Evolutionary conservation across 768 basidiomycete genomes (phyloP).

Genomic region (Kwoniella dendrophila): DNA sequence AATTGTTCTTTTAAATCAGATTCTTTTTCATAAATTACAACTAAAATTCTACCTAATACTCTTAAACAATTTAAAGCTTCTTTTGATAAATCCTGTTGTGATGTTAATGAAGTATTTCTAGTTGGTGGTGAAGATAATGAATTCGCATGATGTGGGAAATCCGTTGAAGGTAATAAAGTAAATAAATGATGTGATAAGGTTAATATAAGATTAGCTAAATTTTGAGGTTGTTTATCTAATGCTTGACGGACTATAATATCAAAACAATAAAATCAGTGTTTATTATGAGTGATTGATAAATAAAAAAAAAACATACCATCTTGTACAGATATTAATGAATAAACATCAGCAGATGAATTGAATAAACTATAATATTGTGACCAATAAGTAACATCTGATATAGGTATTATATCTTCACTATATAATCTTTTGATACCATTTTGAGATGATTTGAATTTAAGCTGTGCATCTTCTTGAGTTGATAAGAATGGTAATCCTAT

Average conservation of each 20-base stretch:
- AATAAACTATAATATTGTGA: slow-evolving; percentile 84
- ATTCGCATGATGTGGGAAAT: slow-evolving; percentile 46
- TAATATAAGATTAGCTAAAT: slow-evolving; percentile 77
- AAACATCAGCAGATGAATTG: slow-evolving; percentile 86
- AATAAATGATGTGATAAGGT: slow-evolving; percentile 61
- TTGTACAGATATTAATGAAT: slow-evolving; percentile 80
- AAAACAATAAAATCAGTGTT: slow-evolving; percentile 17
- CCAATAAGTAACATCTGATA: slow-evolving; percentile 77
- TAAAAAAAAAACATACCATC: slow-evolving; percentile 65
- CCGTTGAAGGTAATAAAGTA: slow-evolving; percentile 45
- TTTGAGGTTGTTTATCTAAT: slow-evolving; percentile 78
- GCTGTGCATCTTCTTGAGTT: slow-evolving; percentile 74
- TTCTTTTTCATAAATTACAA: slow-evolving; percentile 69
- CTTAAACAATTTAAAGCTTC: slow-evolving; percentile 92
- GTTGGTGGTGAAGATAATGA: too few species aligned
- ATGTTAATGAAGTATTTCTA: slow-evolving; percentile 69
- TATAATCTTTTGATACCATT: slow-evolving; percentile 76
- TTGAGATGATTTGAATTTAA: slow-evolving; percentile 81
- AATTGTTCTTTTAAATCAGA: slow-evolving; percentile 51
- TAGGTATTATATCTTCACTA: slow-evolving; percentile 71
- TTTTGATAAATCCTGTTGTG: slow-evolving; percentile 72
- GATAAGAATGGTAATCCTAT: slow-evolving; percentile 55
- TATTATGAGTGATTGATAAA: not conserved
- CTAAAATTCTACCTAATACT: slow-evolving; percentile 82
- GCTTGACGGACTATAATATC: slow-evolving; percentile 71